Evolutionary conservation across 1,284 basidiomycete genomes (phyloP).

Genomic region (Ustilago hordei): DNA sequence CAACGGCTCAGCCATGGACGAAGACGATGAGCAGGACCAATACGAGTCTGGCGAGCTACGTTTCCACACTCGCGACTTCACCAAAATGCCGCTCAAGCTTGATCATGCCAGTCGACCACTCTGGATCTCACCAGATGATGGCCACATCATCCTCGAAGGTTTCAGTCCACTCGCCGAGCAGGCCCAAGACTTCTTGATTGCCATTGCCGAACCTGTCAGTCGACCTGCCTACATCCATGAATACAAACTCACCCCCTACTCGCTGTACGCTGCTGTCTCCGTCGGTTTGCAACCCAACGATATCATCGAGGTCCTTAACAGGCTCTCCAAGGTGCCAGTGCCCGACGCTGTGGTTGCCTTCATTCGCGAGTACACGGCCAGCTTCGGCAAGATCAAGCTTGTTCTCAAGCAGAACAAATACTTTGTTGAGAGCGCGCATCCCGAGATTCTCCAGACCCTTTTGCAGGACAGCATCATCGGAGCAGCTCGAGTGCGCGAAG

Average conservation of each 20-base stretch:
- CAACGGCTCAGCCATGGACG: constrained; percentile 41
- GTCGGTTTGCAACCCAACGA: constrained; percentile 97
- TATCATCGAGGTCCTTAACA: constrained; percentile 86
- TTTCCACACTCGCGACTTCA: constrained; percentile 75
- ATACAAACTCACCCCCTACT: constrained; percentile 98
- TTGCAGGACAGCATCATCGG: constrained; percentile 65
- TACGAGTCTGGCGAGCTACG: constrained; percentile 73
- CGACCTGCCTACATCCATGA: constrained; percentile 98
- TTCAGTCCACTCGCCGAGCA: constrained; percentile 88
- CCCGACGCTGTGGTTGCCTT: constrained; percentile 65
- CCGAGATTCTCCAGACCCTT: constrained; percentile 65
- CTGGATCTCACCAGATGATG: constrained; percentile 68
- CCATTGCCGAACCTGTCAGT: constrained; percentile 98
- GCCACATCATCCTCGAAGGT: constrained; percentile 68
- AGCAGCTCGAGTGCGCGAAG: constrained; percentile 57
- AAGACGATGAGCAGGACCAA: constrained; percentile 43
- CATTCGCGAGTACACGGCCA: constrained; percentile 66
- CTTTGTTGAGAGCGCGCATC: constrained; percentile 68
- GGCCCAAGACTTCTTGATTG: constrained; percentile 97
- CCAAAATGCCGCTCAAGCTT: constrained; percentile 65
- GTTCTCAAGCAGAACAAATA: constrained; percentile 69
- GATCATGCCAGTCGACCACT: constrained; percentile 66
- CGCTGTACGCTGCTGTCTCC: constrained; percentile 96
- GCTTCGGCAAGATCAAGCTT: constrained; percentile 69
- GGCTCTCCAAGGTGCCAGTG: constrained; percentile 67